A percentile compares a stretch with the other conserved stretches of the same genome.
These are phyloP conservation scores for Lycium ferocissimum DNA, from an alignment of 257 asterid species.

Conservation along the genomic window DNA sequence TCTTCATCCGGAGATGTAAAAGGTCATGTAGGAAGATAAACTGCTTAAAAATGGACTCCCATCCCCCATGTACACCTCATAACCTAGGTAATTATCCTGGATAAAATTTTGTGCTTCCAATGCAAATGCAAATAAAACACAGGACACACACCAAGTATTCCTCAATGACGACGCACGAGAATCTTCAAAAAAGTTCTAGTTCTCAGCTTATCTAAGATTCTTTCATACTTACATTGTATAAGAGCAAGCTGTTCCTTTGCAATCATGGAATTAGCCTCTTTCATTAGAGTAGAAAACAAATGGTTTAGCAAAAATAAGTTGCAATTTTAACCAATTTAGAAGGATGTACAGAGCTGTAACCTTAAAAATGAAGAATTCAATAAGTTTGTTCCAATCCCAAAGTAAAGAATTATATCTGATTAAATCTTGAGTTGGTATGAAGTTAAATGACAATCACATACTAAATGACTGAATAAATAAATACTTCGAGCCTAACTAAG, in stretches of 20 bases:
- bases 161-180: not conserved
- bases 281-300: not conserved
- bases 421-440: not conserved
- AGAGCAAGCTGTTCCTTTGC: not conserved
- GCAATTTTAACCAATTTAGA: not conserved
- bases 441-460: not conserved
- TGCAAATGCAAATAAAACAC: not conserved
- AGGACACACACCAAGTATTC: not conserved
- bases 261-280: not conserved
- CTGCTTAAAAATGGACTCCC: not conserved
- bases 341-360: not conserved
- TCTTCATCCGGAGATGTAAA: not conserved
- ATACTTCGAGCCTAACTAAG: not conserved
- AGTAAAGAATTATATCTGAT: not conserved
- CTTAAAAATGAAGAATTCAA: not conserved
- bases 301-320: not conserved
- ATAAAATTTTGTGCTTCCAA: not conserved
- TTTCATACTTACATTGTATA: not conserved
- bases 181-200: not conserved
- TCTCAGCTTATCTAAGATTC: not conserved
- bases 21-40: not conserved
- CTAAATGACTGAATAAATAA: not conserved
- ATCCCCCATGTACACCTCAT: not conserved
- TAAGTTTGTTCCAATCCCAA: not conserved
- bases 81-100: not conserved